Evolutionary conservation across 2,329 filamentous ascomycete genomes (phyloP), one percentile per base, ranked within the genome.

Genomic region (Peltaster fructicola): DNA sequence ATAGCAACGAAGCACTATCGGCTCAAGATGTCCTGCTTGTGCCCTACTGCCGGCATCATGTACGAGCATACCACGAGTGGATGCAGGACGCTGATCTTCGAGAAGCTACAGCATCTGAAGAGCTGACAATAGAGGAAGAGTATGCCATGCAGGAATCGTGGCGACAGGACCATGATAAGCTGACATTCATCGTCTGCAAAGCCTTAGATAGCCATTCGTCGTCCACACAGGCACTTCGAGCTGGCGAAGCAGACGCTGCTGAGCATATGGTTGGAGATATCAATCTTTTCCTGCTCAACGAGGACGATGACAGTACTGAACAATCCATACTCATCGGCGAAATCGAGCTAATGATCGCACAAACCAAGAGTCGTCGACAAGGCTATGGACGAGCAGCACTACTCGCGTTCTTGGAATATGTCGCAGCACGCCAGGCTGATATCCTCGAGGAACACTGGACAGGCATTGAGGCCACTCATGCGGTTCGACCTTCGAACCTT

Each of bases 71-170:
- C 47, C 80, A 92, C 47, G 56, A 62, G 42, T 95, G 85, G 85
- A 93, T 95, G 84, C 65, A 84, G 57, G 73, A 88, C 7, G 31
- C 78, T 71, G 65, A 70, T 22, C 77, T 93, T 18, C 84, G 76
- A 55, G 61, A 71, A 51, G 74, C 77, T 26, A 95, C 85, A 0
- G 82, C 85, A 1, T 93, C 84, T 0, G 82, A 93, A 34, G 78
- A 74, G 0, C 63, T 95, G 24, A 72, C 66, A 0, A 58, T 93
- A 0, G 59, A 68, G 1, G 75, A 92, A 45, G 85, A 95, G 57
- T 81, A 88, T 50, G 66, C 69, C 24, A 95, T 93, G 72, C 85
- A 93, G 50, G 54, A 56, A n/a, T 80, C 72, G 35, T 95, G 85
- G 85, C 72, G 82, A 17, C 56, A 56, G 11, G 78, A 88, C 20